Evolutionary conservation across 164 flowering plant genomes (phyloP), one percentile per base, ranked within the genome.

Genomic region (Amborella trichopoda): DNA sequence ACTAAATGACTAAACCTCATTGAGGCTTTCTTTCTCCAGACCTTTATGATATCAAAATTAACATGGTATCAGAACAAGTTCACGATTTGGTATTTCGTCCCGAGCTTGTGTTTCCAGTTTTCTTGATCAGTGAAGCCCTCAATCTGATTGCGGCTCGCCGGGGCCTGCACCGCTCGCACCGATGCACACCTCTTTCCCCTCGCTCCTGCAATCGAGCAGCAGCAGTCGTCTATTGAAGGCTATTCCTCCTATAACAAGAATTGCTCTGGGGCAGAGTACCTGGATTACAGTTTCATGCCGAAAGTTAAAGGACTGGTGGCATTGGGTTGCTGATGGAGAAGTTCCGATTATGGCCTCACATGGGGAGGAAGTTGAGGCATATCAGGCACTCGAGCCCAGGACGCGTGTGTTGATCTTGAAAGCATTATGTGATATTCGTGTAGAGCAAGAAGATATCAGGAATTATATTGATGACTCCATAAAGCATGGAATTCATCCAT

Each of bases 321-420:
- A 82, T 59, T 91, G 99, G 99, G 99, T 91, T 69, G 96, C 99
- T 21, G 96, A 91, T 25, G 96, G 99, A 47, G 96, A 91, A 22
- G 61, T 91, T 43, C 99, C 96, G 13, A 72, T 91, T 52, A 85
- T 91, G 65, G 96, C 96, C 49, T 75, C 90, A 4, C 99, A 91
- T 67, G 99, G 99, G 99, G 49, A 62, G 68, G 96, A 87, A 68
- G 25, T 74, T 62, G 95, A 84, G 51, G 53, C 59, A 32, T 91
- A 91, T 55, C 78, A 76, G 61, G 44, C 67, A 23, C 91, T 91
- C 40, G 86, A 87, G 63, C 96, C 99, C 49, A 81, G 77, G 24
- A 75, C 81, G 47, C 94, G 99, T 56, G 90, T 87, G 49, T 69
- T 77, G 59, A 91, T 91, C 50, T 56, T 91, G 64, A 91, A 87